These are phyloP conservation scores for Hypoxylon sp. DNA, from an alignment of 2,329 filamentous ascomycete species.

Conservation along the genomic window DNA sequence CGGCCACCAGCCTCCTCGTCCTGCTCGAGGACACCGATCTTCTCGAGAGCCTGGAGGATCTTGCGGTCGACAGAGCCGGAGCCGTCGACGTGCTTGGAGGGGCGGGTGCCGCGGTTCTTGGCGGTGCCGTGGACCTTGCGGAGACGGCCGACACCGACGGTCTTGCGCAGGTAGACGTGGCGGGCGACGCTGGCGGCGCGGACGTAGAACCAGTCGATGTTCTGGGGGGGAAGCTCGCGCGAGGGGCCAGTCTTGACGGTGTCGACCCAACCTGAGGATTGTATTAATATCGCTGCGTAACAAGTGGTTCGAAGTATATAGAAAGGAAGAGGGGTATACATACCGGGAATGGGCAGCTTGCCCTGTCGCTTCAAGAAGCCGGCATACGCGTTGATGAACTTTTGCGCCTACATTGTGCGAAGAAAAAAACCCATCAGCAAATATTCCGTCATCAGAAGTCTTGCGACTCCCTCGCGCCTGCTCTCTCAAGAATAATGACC, in stretches of 20 bases:
- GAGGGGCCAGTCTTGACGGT: conserved; percentile 98
- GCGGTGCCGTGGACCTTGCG: conserved; percentile 95
- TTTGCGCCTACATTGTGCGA: conserved; percentile 74
- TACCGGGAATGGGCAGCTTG: conserved; percentile 91
- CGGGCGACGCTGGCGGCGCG: conserved; percentile 95
- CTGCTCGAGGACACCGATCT: conserved; percentile 97
- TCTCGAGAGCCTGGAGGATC: conserved; percentile 96
- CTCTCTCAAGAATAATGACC: conserved; percentile 59
- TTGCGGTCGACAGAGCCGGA: conserved; percentile 97
- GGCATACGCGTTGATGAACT: conserved; percentile 89
- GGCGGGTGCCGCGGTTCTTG: conserved; percentile 96
- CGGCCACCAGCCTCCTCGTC: conserved; percentile 99
- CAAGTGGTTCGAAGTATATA: neutral
- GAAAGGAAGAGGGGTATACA: conserved; percentile 55
- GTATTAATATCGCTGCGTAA: conserved; percentile 15
- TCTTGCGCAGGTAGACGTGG: conserved; percentile 99
- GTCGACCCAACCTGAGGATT: conserved; percentile 88
- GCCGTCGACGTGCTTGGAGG: conserved; percentile 95
- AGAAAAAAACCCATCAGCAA: conserved; percentile 68
- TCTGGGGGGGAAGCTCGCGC: conserved; percentile 98
- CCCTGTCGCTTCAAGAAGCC: conserved; percentile 94
- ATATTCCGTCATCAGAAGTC: conserved; percentile 81
- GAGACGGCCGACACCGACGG: conserved; percentile 96
- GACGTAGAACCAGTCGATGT: conserved; percentile 95
- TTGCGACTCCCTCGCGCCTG: conserved; percentile 80